Conservation (phyloP, 2,329 filamentous ascomycete species). For the Myriosclerotinia duriaeana region DNA sequence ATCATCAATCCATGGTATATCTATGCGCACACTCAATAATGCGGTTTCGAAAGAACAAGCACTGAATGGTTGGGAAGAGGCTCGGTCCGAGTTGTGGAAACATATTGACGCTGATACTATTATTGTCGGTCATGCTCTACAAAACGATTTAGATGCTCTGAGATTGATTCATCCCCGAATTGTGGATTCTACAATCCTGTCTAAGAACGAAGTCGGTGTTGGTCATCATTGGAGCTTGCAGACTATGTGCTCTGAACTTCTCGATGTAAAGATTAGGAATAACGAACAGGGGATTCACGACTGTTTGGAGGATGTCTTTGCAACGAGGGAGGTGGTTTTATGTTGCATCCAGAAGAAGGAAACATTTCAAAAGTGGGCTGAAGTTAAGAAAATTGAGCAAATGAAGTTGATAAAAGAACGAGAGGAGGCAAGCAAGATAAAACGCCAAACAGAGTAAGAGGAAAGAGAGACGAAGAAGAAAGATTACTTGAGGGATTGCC, state of each 20-base stretch:
- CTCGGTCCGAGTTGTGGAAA: slow-evolving; percentile 46
- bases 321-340: slow-evolving; percentile 50
- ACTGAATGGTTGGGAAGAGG: slow-evolving; percentile 46
- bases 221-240: slow-evolving; percentile 43
- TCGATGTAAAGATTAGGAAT: slow-evolving; percentile 44
- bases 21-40: slow-evolving; percentile 36
- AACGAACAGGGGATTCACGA: slow-evolving; percentile 45
- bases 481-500: too few relatives aligned
- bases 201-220: slow-evolving; percentile 41
- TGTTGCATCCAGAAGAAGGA: slow-evolving; percentile 47
- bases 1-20: slow-evolving; percentile 45
- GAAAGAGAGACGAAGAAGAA: too few relatives aligned
- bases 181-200: slow-evolving; percentile 48
- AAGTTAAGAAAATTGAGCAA: slow-evolving; percentile 29
- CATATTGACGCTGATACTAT: slow-evolving; percentile 48
- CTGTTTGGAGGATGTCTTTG: slow-evolving; percentile 51
- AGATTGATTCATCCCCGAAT: slow-evolving; percentile 46
- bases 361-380: slow-evolving; percentile 42
- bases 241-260: slow-evolving; percentile 41
- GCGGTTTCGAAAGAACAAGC: slow-evolving; percentile 40
- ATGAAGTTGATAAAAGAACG: slow-evolving; percentile 26
- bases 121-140: slow-evolving; percentile 49
- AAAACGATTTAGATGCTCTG: slow-evolving; percentile 48
- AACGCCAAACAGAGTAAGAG: too few relatives aligned
- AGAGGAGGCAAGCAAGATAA: neutral